phyloP scores from a whole-genome alignment of 83 land plant species.

The Larix sibirica region DNA sequence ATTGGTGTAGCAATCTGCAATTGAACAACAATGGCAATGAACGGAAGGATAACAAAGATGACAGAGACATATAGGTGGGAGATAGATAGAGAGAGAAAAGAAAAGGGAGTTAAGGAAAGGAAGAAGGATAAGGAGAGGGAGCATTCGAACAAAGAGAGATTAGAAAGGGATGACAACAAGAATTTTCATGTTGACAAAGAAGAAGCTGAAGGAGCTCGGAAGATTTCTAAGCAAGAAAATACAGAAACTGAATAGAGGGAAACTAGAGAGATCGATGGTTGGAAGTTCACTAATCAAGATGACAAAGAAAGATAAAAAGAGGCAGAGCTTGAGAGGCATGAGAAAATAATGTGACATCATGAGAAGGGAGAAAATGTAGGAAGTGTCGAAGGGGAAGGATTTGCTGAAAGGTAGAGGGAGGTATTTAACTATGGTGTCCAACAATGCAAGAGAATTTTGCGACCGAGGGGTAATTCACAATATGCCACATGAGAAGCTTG shows the following conservation, averaged over 20 bases:
- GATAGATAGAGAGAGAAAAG: slow-evolving; percentile 55
- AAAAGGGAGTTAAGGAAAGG: slow-evolving; percentile 51
- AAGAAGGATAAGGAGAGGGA: slow-evolving; percentile 53
- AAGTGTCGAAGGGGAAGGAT: slow-evolving; percentile 48
- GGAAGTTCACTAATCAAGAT: slow-evolving; percentile 51
- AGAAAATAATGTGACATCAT: slow-evolving; percentile 40
- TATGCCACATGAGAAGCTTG: slow-evolving; percentile 53
- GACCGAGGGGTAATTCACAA: slow-evolving; percentile 65
- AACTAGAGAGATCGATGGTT: slow-evolving; percentile 39
- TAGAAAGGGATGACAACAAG: slow-evolving; percentile 48
- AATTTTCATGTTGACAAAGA: slow-evolving; percentile 39
- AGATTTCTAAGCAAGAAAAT: slow-evolving; percentile 41
- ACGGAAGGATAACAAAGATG: slow-evolving; percentile 38
- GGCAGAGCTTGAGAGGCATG: slow-evolving; percentile 46
- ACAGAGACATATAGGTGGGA: slow-evolving; percentile 56
- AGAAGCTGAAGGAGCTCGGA: slow-evolving; percentile 25
- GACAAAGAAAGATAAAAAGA: slow-evolving; percentile 57
- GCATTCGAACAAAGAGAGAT: slow-evolving; percentile 26
- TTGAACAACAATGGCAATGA: slow-evolving; percentile 27
- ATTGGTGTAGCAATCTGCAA: slow-evolving; percentile 30
- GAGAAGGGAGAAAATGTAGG: slow-evolving; percentile 65
- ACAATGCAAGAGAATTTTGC: slow-evolving; percentile 78
- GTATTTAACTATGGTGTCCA: slow-evolving; percentile 52
- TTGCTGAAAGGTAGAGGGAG: slow-evolving; percentile 48
- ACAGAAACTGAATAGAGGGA: slow-evolving; percentile 35